Evolutionary conservation across 2,329 filamentous ascomycete species (phyloP), one percentile per base, ranked within the genome.

Genomic region (Aspergillus fumigatiaffinis): DNA sequence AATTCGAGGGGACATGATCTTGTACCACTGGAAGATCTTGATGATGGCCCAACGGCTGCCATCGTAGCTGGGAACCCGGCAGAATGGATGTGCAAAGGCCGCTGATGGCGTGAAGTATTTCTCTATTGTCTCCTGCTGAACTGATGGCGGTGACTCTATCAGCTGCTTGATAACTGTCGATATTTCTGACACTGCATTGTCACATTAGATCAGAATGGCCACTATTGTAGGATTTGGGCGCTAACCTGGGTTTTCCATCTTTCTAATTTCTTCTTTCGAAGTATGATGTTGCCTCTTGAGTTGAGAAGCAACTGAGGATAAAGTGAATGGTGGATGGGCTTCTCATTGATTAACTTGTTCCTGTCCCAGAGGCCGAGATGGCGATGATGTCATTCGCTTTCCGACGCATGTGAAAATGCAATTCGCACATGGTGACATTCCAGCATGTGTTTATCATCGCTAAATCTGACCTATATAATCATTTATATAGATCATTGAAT

Each of bases 11-110:
- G 87, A 91, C 69, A 96, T 79, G 62, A 93, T 88, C 68, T 91
- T 90, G 74, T 95, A 93, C 89, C 89, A 92, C 44, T 86, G 84
- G 68, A 91, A 95, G 56, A 96, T 87, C 64, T 82, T 80, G 50
- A 83, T 76, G 20, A 95, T 80, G 5, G 90, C 70, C 75, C 81
- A 85, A 47, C 90, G 81, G 9, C 89, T 92, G 61, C 87, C 84
- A 10, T 76, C 67, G 63, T 81, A 84, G 59, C 73, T 78, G 47
- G 78, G 79, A 2, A 91, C 89, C 12, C 85, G 83, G 67, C 89
- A 92, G 71, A 93, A 88, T 0, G 91, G 91, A 64, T 96, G 91
- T 3, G 83, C 82, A 69, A 96, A 94, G 29, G 84, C 82, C 8
- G 90, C 89, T 66, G 87, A 78, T 9, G 82, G 82, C 0, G 87